Evolutionary conservation across 495 filamentous ascomycete genomes (phyloP).

Genomic region (Neurospora intermedia): DNA sequence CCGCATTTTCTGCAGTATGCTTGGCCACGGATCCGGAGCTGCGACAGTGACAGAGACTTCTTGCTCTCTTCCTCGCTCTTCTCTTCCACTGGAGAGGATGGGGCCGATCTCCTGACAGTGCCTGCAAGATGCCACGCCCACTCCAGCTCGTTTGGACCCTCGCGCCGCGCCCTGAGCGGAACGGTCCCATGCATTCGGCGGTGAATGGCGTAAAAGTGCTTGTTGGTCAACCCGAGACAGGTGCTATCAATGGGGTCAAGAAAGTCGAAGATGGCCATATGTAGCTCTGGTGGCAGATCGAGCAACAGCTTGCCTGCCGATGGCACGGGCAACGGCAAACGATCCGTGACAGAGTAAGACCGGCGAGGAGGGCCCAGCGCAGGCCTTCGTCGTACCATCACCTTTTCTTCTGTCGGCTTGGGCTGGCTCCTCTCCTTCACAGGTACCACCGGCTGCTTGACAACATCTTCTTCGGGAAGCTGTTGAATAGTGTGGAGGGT

Average conservation of each 20-base stretch:
- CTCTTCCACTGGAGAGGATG: not conserved
- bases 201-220: constrained; percentile 41
- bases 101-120: constrained; percentile 14
- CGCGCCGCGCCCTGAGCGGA: constrained; percentile 35
- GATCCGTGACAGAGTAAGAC: constrained; percentile 40
- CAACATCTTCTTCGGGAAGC: constrained; percentile 1
- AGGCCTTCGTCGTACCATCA: constrained; percentile 8
- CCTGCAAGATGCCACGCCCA: constrained; percentile 43
- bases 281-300: constrained; percentile 47
- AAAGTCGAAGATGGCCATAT: constrained; percentile 42
- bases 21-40: constrained; percentile 32
- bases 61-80: constrained; percentile 7
- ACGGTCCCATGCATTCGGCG: constrained; percentile 37
- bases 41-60: constrained; percentile 15
- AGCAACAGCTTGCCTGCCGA: constrained; percentile 25
- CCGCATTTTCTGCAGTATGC: constrained; percentile 43
- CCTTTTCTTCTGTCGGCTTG: constrained; percentile 3
- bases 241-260: constrained; percentile 46
- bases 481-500: constrained; percentile 12
- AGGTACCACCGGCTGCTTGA: not conserved
- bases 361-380: constrained; percentile 24
- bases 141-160: constrained; percentile 45
- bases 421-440: not conserved
- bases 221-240: constrained; percentile 42
- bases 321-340: constrained; percentile 32